Evolutionary conservation across 441 rosid genomes (phyloP).

Genomic region (Pelargonium australe): DNA sequence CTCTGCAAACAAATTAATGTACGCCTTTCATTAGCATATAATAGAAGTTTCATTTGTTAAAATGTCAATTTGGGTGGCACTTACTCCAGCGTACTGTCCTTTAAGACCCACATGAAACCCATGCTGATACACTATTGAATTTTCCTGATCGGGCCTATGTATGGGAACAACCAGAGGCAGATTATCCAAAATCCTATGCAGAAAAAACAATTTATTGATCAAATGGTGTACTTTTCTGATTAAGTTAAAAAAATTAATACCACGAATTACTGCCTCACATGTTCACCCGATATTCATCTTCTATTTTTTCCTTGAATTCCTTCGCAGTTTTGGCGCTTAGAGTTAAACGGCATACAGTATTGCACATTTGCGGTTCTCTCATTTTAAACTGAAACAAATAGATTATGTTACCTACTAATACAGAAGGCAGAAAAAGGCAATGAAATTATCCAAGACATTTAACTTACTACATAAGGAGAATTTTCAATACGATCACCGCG

Average conservation of each 20-base stretch:
- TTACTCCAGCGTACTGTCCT: constrained; percentile 74
- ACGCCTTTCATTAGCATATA: constrained; percentile 12
- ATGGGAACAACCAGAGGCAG: constrained; percentile 82
- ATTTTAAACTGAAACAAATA: constrained; percentile 62
- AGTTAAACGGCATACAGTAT: constrained; percentile 49
- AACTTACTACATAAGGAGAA: constrained; percentile 73
- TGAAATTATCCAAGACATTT: neutral
- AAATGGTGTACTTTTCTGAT: too few relatives aligned
- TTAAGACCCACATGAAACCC: constrained; percentile 78
- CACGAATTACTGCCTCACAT: constrained; percentile 43
- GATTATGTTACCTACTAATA: constrained; percentile 17
- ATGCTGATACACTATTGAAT: constrained; percentile 60
- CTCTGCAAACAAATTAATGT: constrained; percentile 36
- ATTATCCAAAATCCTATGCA: constrained; percentile 82
- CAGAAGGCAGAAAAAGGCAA: constrained; percentile 26
- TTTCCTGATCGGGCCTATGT: constrained; percentile 53
- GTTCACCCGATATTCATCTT: constrained; percentile 79
- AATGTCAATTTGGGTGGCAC: constrained; percentile 23
- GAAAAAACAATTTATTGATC: neutral
- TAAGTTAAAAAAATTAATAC: neutral
- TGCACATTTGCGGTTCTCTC: constrained; percentile 82
- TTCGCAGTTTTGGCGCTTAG: constrained; percentile 55
- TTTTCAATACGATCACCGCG: constrained; percentile 94
- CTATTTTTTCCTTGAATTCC: constrained; percentile 71
- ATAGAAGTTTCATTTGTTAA: neutral